Evolutionary conservation across 495 filamentous ascomycete genomes (phyloP), one percentile per base, ranked within the genome.

Genomic region (Lindgomyces ingoldianus): DNA sequence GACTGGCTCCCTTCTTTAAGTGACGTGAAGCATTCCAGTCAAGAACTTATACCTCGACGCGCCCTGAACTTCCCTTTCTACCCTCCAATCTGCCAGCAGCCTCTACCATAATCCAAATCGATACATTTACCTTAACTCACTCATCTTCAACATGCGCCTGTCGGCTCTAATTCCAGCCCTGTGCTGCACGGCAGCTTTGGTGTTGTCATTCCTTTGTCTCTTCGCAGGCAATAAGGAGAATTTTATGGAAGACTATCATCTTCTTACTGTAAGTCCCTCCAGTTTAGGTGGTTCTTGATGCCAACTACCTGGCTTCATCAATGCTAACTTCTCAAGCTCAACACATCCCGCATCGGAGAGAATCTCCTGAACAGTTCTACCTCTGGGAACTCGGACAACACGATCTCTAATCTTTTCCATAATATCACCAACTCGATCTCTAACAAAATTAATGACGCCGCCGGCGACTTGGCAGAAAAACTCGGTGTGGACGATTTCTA

Each of bases 401-500:
- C 71, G 36, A 22, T 64, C 46, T 64, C 41, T 12, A 57, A 57
- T 36, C 48, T 62, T n/a, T 47, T 69, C 48, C 41, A 72, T 56
- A 58, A 68, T 47, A 71, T 74, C 46, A 72, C 73, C 60, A 70
- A 78, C 29, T 55, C 72, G 42, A 73, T 80, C 46, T 68, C 72
- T 26, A 69, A 70, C 48, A 52, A 70, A 4, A 65, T 80, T 53
- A 73, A 80, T 46, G 75, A 81, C 58, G 68, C 77, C 42, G 75
- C 79, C 50, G 79, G 81, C 62, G 68, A 77, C 39, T 52, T 85
- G 14, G 77, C 79, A 1, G 66, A 74, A 4, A 64, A 79, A 2
- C 78, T 86, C 4, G 83, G 83, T 14, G 80, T 90, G 52, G 78
- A 84, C n/a, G 80, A 90, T 66, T 95, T 87, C 76, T 93, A 93